Base-by-base conservation (phyloP, 345 rosid species). In the Eucalyptus coolabah region DNA sequence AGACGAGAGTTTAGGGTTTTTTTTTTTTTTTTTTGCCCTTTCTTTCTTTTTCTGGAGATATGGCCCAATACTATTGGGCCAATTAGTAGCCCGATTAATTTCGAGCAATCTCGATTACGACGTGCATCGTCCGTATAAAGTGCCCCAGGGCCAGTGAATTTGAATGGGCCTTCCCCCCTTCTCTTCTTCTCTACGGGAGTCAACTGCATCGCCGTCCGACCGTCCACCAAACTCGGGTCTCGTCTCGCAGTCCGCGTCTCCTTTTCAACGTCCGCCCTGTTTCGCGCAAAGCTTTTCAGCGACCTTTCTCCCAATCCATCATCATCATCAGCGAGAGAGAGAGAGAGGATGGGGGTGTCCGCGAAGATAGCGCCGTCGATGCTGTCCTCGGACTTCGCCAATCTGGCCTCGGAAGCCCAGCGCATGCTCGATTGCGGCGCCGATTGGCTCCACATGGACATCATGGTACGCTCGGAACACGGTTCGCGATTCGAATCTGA, bases 361-460 rank as follows among this genome's bases (percentile, higher is more conserved):
- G 93, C 98, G 15, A 98, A 95, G 91, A 97, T 98, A 7, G 99
- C 99, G 56, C 98, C 99, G 90, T 98, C 99, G 87, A 98, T 98
- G 99, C 90, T 98, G 45, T 98, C 99, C 14, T 98, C 99, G 65
- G 99, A 97, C 89, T 97, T 98, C 89, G 93, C 99, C 24, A 97
- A 97, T 90, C 90, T 98, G 89, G 98, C 99, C 3, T 92, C 98
- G 26, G 99, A 98, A 91, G 99, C 99, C 15, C 91, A 93, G n/a
- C 95, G 99, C 83, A 96, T 98, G 96, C 92, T 95, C 82, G 93
- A 89, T 91, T 94, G 93, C 32, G 99, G 99, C 37, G 99, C 99
- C 90, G 97, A 97, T 90, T 96, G 99, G 99, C 99, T 97, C 87
- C 99, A 96, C 96, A 97, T 97, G 99, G 99, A 97, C 94, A 95